Evolutionary conservation across 2,329 filamentous ascomycete species (phyloP).

Genomic region (Metarhizium guizhouense): DNA sequence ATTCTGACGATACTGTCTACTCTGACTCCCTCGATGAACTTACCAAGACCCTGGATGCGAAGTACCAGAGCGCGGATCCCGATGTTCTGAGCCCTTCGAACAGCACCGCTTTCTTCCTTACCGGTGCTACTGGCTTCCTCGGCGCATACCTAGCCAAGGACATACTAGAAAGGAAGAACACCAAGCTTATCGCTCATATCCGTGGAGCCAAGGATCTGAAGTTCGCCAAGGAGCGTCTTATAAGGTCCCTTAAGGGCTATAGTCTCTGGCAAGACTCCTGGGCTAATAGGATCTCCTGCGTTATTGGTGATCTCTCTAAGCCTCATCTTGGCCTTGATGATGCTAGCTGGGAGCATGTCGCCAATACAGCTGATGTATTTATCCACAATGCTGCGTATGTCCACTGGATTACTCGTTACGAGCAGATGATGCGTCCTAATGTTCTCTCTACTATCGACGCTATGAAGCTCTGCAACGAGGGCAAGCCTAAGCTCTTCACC

Average conservation of each 20-base stretch:
- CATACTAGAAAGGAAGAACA: slow-evolving; percentile 47
- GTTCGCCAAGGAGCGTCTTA: slow-evolving; percentile 55
- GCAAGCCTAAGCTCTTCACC: slow-evolving; percentile 65
- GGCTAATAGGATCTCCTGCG: slow-evolving; percentile 53
- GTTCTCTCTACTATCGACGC: slow-evolving; percentile 73
- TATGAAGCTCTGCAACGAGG: slow-evolving; percentile 63
- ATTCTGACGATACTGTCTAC: slow-evolving; percentile 42
- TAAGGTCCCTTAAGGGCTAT: slow-evolving; percentile 62
- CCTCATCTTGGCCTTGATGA: slow-evolving; percentile 63
- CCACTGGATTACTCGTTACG: slow-evolving; percentile 76
- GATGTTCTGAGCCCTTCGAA: slow-evolving; percentile 16
- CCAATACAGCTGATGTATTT: slow-evolving; percentile 59
- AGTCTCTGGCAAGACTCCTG: slow-evolving; percentile 69
- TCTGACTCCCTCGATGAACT: slow-evolving; percentile 44
- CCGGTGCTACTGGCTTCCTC: slow-evolving; percentile 72
- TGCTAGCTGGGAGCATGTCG: slow-evolving; percentile 54
- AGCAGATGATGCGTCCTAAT: slow-evolving; percentile 62
- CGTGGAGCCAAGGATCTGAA: slow-evolving; percentile 52
- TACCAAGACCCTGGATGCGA: slow-evolving; percentile 36
- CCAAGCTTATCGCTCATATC: slow-evolving; percentile 60
- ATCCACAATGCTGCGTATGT: slow-evolving; percentile 77
- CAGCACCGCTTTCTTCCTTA: slow-evolving; percentile 61
- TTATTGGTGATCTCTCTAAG: slow-evolving; percentile 66
- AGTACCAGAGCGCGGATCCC: slow-evolving; percentile 27
- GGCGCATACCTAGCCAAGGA: slow-evolving; percentile 74